Conservation (phyloP, 2,329 filamentous ascomycete genomes). For the Mollisiaceae sp. region DNA sequence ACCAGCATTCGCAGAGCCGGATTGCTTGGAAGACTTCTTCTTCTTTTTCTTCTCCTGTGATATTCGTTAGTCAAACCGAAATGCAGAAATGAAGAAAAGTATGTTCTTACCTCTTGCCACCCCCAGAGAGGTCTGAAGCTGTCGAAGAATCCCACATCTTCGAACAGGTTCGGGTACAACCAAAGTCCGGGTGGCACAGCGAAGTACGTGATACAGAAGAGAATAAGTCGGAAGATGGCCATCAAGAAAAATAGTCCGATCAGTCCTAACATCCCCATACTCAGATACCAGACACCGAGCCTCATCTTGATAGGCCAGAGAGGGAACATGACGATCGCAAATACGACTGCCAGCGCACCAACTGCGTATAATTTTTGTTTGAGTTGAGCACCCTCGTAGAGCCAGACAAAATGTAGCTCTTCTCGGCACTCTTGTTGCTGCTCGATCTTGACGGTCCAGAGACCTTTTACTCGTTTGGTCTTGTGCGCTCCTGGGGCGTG, state of each 20-base stretch:
- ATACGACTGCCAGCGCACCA: conserved; percentile 81
- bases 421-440: conserved; percentile 90
- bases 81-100: not conserved
- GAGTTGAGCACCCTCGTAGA: conserved; percentile 93
- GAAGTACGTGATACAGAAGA: conserved; percentile 94
- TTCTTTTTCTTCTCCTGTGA: conserved; percentile 44
- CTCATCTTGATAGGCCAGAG: conserved; percentile 92
- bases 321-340: conserved; percentile 91
- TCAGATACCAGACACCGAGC: conserved; percentile 95
- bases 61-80: conserved; percentile 15
- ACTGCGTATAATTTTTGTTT: conserved; percentile 91
- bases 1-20: conserved; percentile 40
- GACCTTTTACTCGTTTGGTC: conserved; percentile 89
- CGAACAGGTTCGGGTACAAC: conserved; percentile 97
- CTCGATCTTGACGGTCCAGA: conserved; percentile 95
- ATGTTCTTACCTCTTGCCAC: conserved; percentile 86
- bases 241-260: conserved; percentile 95
- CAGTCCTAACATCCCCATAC: conserved; percentile 88
- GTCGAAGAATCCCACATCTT: conserved; percentile 98
- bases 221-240: conserved; percentile 94
- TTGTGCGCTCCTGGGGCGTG: conserved; percentile 67
- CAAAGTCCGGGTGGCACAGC: conserved; percentile 85
- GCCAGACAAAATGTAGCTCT: conserved; percentile 94
- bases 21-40: conserved; percentile 43
- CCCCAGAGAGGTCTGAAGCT: conserved; percentile 96